Evolutionary conservation across 1,139 yeast genomes (phyloP).

Genomic region (Yamadazyma blattariae): DNA sequence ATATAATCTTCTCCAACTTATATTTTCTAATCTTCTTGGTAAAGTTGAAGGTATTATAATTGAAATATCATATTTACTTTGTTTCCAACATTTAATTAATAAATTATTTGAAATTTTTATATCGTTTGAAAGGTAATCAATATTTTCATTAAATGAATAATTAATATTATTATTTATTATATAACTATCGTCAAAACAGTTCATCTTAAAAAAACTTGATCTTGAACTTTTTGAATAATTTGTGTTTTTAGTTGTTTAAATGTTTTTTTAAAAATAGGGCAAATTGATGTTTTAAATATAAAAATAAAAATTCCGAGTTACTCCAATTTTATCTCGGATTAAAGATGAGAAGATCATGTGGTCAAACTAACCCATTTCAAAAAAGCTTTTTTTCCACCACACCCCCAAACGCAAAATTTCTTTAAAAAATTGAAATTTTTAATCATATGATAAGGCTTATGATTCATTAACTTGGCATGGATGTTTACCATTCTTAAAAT

Average conservation of each 20-base stretch:
- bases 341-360: too few species aligned
- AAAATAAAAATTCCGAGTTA: conserved; percentile 1
- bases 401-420: too few species aligned
- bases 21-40: conserved; percentile 31
- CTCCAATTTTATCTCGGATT: conserved; percentile 2
- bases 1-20: conserved; percentile 42
- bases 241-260: not conserved
- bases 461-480: too few species aligned
- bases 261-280: too few species aligned
- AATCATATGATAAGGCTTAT: too few species aligned
- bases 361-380: too few species aligned
- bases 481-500: too few species aligned
- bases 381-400: too few species aligned
- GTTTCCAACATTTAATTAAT: conserved; percentile 16
- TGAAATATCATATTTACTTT: conserved; percentile 21
- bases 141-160: conserved; percentile 26
- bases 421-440: too few species aligned
- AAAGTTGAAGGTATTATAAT: conserved; percentile 25
- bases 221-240: not conserved
- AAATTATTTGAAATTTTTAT: conserved; percentile 12
- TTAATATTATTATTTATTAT: conserved; percentile 15
- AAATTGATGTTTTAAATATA: too few species aligned
- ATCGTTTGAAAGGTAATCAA: conserved; percentile 31
- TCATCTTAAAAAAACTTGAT: too few species aligned
- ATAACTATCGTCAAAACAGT: conserved; percentile 21